Evolutionary conservation across 2,329 filamentous ascomycete species (phyloP), one percentile per base, ranked within the genome.

Genomic region (Claviceps fusiformis): DNA sequence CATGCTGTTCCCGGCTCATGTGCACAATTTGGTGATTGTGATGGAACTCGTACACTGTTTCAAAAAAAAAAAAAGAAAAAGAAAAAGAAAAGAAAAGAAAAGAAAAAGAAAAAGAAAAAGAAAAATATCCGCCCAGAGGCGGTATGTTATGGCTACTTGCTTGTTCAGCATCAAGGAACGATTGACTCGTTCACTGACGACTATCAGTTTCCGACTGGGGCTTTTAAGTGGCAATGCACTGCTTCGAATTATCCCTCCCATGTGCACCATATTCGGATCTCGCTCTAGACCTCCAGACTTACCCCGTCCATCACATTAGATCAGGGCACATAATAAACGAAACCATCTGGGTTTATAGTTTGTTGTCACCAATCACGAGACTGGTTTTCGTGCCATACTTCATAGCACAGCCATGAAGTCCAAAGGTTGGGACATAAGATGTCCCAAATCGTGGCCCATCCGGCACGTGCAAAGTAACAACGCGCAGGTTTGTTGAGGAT

Each of bases 11-110:
- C 17, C 15, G 19, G 15, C 10, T 44, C 41, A 35, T 35, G 41
- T 44, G 29, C 11, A 17, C 10, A 37, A 17, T 52, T 31, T 17
- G 48, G 33, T 17, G 52, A 6, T 31, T 31, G 53, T n/a, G 47
- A 51, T 52, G 47, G 50, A 44, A 57, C 48, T 51, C 11, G 44
- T 19, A 33, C 33, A 1, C 50, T 48, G 57, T 57, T 57, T 58
- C 55, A 55, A 50, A 39, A 24, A 1, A 19, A 19, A 19, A 19
- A 1, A 19, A 19, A 19, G 1, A 1, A 19, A 19, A 19, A 19
- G 19, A 19, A 19, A 19, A 19, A n/a, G n/a, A n/a, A 55, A 50
- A 39, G 15, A 1, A 19, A 19, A 19, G 1, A 1, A 19, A 19
- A 19, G 1, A 1, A 19, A 19, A 19, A 19, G 19, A 19, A 1